A percentile compares a stretch with the other conserved stretches of the same genome.
Evolutionary conservation across 805 yeast genomes (phyloP).

Genomic region (Wickerhamomyces sydowiorum): DNA sequence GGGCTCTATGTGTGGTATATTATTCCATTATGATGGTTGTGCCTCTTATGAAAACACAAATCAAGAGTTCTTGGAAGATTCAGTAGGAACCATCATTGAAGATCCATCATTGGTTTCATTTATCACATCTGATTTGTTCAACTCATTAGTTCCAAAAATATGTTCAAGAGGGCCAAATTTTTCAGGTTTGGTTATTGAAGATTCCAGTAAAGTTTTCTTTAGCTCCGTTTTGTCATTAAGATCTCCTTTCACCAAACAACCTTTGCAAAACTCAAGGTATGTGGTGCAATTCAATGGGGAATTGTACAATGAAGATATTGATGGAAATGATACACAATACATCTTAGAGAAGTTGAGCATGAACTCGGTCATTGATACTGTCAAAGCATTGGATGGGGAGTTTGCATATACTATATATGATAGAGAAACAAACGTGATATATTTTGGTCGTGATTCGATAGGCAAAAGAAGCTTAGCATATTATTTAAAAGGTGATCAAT

Average conservation of each 20-base stretch:
- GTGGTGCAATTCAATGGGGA: constrained; percentile 88
- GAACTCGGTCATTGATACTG: constrained; percentile 29
- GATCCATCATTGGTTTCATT: too few relatives aligned
- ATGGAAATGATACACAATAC: constrained; percentile 59
- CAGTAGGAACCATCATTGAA: background rate
- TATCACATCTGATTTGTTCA: constrained; percentile 11
- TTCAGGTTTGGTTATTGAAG: constrained; percentile 24
- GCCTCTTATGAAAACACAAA: background rate
- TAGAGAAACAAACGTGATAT: constrained; percentile 31
- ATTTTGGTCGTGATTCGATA: constrained; percentile 78
- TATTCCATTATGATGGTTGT: constrained; percentile 27
- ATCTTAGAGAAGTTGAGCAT: constrained; percentile 33
- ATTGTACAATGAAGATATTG: constrained; percentile 58
- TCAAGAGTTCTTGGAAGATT: constrained; percentile 4
- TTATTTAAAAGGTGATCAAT: constrained; percentile 23
- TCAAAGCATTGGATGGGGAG: constrained; percentile 65
- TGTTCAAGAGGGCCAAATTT: constrained; percentile 64
- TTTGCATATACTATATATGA: constrained; percentile 63
- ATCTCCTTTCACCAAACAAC: constrained; percentile 75
- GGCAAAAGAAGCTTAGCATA: constrained; percentile 79
- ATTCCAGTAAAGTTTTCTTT: constrained; percentile 11
- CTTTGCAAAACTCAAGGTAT: constrained; percentile 36
- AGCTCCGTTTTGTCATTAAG: constrained; percentile 76
- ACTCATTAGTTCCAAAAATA: constrained; percentile 37
- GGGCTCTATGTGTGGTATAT: constrained; percentile 64